A percentile compares a stretch with the other conserved stretches of the same genome.
Evolutionary conservation across 306 rosid genomes (phyloP).

Genomic region (Coriaria nepalensis): DNA sequence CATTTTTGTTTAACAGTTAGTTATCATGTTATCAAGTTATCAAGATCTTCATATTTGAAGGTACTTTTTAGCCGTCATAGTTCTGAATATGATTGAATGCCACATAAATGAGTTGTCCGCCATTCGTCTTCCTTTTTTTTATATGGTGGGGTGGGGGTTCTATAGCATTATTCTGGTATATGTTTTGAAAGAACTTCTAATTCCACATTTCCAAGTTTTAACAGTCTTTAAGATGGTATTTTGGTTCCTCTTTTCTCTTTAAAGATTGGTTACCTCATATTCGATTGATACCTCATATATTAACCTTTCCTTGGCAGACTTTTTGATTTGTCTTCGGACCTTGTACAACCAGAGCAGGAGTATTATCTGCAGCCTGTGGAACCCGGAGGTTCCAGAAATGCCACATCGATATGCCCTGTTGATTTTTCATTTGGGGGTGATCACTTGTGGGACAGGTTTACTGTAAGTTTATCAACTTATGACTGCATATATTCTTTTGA

Average conservation of each 20-base stretch:
- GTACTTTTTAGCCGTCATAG: too few species aligned
- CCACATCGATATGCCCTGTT: conserved; percentile 79
- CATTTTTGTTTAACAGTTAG: not conserved
- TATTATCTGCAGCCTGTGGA: conserved; percentile 77
- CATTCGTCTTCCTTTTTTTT: too few species aligned
- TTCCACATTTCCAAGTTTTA: too few species aligned
- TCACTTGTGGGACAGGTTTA: conserved; percentile 91
- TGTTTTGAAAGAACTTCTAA: not conserved
- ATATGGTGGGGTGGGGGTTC: too few species aligned
- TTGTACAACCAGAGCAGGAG: conserved; percentile 85
- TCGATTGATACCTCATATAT: not conserved
- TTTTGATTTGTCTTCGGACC: conserved; percentile 69
- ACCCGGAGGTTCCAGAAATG: conserved; percentile 64
- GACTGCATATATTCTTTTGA: conserved; percentile 1
- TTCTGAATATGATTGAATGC: too few species aligned
- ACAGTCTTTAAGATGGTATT: not conserved
- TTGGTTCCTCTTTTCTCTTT: conserved; percentile 3
- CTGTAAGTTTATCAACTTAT: conserved; percentile 47
- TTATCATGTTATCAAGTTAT: not conserved
- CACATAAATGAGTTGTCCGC: too few species aligned
- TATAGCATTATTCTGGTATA: not conserved
- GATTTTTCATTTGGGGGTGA: conserved; percentile 91
- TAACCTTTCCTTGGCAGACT: conserved; percentile 43
- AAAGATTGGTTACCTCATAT: not conserved
- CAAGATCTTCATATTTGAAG: too few species aligned